These are phyloP conservation scores for Liriodendron chinense DNA, from an alignment of 164 flowering plant species.

Conservation along the genomic window DNA sequence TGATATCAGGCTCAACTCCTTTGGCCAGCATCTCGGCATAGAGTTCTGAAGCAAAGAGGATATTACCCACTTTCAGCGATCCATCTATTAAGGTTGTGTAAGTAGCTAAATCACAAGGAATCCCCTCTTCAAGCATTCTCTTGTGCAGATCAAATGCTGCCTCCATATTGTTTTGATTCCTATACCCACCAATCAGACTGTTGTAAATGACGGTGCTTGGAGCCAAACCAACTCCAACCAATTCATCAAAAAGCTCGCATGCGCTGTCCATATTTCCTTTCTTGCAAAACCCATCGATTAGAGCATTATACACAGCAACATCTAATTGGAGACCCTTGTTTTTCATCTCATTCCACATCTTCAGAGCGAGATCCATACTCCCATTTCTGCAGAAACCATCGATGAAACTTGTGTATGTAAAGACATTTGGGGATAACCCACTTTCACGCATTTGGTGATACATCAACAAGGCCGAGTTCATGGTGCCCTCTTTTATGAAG, in stretches of 20 bases:
- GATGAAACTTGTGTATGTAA: constrained; percentile 48
- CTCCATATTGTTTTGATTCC: background rate
- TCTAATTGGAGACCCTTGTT: constrained; percentile 48
- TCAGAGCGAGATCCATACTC: constrained; percentile 53
- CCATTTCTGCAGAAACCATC: constrained; percentile 57
- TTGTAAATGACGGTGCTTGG: constrained; percentile 56
- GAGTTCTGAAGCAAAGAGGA: constrained; percentile 43
- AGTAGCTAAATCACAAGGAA: constrained; percentile 48
- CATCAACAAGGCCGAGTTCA: constrained; percentile 35
- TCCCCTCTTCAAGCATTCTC: background rate
- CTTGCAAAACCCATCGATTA: constrained; percentile 73
- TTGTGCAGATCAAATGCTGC: background rate
- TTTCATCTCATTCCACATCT: constrained; percentile 51
- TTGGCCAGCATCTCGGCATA: constrained; percentile 60
- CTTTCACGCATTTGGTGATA: constrained; percentile 50
- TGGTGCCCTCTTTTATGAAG: constrained; percentile 48
- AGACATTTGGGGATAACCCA: constrained; percentile 58
- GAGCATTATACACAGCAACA: constrained; percentile 48
- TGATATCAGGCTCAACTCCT: constrained; percentile 54
- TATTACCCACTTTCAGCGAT: constrained; percentile 47
- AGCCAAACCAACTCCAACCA: constrained; percentile 52
- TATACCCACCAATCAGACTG: constrained; percentile 66
- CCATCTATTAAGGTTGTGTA: constrained; percentile 75
- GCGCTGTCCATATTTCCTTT: constrained; percentile 63
- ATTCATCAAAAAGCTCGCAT: constrained; percentile 45